Base-by-base conservation (phyloP, 1,139 yeast genomes). In the Saccharomyces hybrid region DNA sequence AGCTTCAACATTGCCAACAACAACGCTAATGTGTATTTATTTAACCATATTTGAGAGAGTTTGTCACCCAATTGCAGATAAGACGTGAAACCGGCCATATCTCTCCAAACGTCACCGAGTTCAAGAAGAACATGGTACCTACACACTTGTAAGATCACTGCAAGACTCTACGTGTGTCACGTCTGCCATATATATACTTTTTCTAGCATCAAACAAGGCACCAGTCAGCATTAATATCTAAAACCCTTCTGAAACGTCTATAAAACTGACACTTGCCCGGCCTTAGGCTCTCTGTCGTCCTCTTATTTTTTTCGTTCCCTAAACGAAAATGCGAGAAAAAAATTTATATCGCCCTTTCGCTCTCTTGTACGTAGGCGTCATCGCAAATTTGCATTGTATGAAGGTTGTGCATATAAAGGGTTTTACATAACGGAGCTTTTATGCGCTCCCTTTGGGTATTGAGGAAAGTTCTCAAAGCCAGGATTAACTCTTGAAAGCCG, bases 31-130 rank as follows among this genome's bases (percentile, higher is more conserved):
- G 87, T 75, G 64, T 77, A 80, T 59, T 77, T 77, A 65, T 84
- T 84, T 26, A 84, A 63, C 78, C 86, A 82, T 4, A 78, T 66
- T 62, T 85, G 90, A 2, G 84, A 74, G 7, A 83, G 61, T 49
- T 77, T 64, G 58, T 84, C 89, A 19, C 69, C 63, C 8, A 78
- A 66, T 42, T 69, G 68, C 32, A 79, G 61, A 58, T 75, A 77
- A n/a, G 77, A 54, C 27, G 51, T 57, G 19, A 56, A 19, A 38
- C 44, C 44, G 21, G n/a, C 21, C 44, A 38, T 38, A 19, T 38
- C 44, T 19, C 26, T 4, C 26, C 26, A 11, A 38, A 16, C 26
- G 24, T 38, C 4, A 9, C 7, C 12, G 19, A 38, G 11, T 38
- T 19, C 11, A 11, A 16, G 44, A 12, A 19, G 21, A 38, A 16